These are phyloP conservation scores for Mycothermus thermophilus DNA, from an alignment of 495 filamentous ascomycete species.

Conservation along the genomic window DNA sequence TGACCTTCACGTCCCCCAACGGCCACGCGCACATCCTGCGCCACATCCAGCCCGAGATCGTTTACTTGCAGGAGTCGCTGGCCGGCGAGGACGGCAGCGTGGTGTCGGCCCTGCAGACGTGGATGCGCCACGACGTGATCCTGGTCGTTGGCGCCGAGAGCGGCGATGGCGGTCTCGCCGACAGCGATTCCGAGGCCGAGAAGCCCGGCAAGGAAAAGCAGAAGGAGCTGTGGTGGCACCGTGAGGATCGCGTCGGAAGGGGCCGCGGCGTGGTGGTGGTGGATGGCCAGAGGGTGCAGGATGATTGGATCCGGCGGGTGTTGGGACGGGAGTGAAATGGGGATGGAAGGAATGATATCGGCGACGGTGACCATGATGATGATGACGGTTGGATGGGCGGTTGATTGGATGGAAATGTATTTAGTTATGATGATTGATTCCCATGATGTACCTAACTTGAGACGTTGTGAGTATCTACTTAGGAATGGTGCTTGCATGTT, in stretches of 20 bases:
- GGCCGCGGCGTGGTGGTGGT: conserved; percentile 80
- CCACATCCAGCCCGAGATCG: conserved; percentile 64
- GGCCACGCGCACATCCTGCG: conserved; percentile 74
- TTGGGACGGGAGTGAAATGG: conserved; percentile 49
- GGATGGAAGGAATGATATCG: background rate
- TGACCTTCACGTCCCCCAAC: conserved; percentile 68
- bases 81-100: conserved; percentile 56
- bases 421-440: conserved; percentile 1
- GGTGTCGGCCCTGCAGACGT: conserved; percentile 59
- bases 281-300: conserved; percentile 58
- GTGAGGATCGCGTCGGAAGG: conserved; percentile 63
- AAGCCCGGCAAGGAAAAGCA: conserved; percentile 38
- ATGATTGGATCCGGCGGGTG: conserved; percentile 71
- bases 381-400: background rate
- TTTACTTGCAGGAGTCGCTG: conserved; percentile 73
- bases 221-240: conserved; percentile 65
- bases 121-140: conserved; percentile 72
- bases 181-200: conserved; percentile 73
- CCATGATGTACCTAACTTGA: background rate
- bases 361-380: background rate
- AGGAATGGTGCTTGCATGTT: no score
- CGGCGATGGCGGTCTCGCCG: conserved; percentile 71
- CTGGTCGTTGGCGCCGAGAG: conserved; percentile 71
- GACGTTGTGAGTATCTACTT: no score
- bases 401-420: background rate